A percentile compares a stretch with the other conserved stretches of the same genome.
Conservation (phyloP, 2,329 filamentous ascomycete species). For the Colletotrichum sp. region DNA sequence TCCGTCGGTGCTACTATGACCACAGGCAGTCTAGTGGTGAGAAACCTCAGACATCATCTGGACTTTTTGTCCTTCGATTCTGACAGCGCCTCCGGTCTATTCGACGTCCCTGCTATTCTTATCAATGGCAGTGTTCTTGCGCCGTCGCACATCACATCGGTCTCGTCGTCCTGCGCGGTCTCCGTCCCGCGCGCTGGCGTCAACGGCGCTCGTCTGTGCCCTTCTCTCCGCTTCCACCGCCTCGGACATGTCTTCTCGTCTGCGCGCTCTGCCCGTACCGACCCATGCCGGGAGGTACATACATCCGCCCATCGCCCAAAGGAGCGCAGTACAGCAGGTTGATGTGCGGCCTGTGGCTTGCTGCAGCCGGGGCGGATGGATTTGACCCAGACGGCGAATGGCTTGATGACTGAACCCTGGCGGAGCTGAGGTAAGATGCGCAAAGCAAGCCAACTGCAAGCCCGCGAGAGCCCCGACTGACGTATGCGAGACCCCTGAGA, state of each 20-base stretch:
- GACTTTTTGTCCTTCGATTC: neutral
- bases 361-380: conserved; percentile 8
- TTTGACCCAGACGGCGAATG: neutral
- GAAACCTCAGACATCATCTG: conserved; percentile 8
- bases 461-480: neutral
- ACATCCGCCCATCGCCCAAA: conserved; percentile 5
- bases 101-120: neutral
- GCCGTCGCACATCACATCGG: neutral
- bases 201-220: conserved; percentile 9
- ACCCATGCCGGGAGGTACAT: conserved; percentile 2
- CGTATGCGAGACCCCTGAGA: conserved; percentile 17
- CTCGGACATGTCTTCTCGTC: neutral
- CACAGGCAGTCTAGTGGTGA: neutral
- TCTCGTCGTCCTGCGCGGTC: neutral
- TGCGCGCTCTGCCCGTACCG: neutral
- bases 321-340: conserved; percentile 5
- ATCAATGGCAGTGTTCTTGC: neutral
- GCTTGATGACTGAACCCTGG: neutral
- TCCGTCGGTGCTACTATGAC: neutral
- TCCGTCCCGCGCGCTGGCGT: conserved; percentile 13
- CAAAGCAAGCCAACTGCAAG: neutral
- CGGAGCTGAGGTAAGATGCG: conserved; percentile 16
- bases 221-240: conserved; percentile 20
- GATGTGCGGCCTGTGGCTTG: neutral
- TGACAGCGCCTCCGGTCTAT: neutral